These are phyloP conservation scores for Dalbergia oliveri DNA, from an alignment of 306 rosid species.

Conservation along the genomic window DNA sequence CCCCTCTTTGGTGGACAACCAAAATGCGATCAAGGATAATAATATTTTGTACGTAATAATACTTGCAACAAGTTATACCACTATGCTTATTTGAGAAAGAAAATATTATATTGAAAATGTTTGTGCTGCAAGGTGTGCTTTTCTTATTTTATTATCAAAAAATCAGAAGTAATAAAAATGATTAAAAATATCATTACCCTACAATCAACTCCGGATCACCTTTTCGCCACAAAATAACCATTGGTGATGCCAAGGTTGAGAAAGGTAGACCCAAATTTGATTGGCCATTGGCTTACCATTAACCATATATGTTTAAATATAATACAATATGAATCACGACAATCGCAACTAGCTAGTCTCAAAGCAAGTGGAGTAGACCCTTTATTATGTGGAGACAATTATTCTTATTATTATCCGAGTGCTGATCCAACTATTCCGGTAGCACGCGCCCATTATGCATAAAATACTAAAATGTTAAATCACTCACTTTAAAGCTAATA, in stretches of 20 bases:
- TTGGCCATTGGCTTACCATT: not conserved
- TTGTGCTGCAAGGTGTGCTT: not conserved
- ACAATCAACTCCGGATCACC: not conserved
- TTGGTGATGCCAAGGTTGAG: not conserved
- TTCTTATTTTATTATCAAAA: not conserved
- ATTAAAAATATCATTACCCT: not conserved
- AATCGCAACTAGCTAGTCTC: no score
- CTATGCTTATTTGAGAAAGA: not conserved
- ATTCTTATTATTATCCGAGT: not conserved
- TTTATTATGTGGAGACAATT: not conserved
- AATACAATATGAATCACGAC: no score
- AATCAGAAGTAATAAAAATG: not conserved
- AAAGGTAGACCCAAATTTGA: not conserved
- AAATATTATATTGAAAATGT: not conserved
- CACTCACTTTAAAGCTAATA: not conserved
- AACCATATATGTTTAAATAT: not conserved
- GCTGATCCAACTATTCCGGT: slow-evolving; percentile 1
- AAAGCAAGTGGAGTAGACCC: not conserved
- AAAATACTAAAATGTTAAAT: slow-evolving; percentile 8
- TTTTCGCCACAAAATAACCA: not conserved
- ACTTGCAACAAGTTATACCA: not conserved
- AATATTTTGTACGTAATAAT: not conserved
- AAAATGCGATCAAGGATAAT: not conserved
- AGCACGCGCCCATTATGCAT: not conserved
- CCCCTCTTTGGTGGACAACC: no score